Percentiles rank a stretch among this genome's conserved stretches.
These are phyloP conservation scores for Triticum aestivum DNA, from an alignment of 176 grass and related monocot species.

Conservation along the genomic window IWGSC_CS_RefSeq_v2.1 NC_057806.1:624413565-624414064, in stretches of 20 bases:
- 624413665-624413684: slow-evolving; percentile 39
- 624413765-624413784: slow-evolving; percentile 12
- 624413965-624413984: slow-evolving; percentile 9
- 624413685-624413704: slow-evolving; percentile 72
- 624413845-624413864: not conserved
- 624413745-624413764: slow-evolving; percentile 98
- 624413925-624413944: slow-evolving; percentile 12
- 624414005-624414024: slow-evolving; percentile 12
- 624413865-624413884: not conserved
- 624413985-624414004: slow-evolving; percentile 12
- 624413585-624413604: slow-evolving; percentile 51
- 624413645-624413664: slow-evolving; percentile 54
- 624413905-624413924: not conserved
- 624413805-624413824: not conserved
- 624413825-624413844: slow-evolving; percentile 6
- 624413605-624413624: slow-evolving; percentile 66
- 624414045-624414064: slow-evolving; percentile 34
- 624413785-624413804: not conserved
- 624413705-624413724: slow-evolving; percentile 95
- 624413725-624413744: slow-evolving; percentile 81
- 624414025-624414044: not conserved
- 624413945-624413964: slow-evolving; percentile 10
- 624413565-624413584: slow-evolving; percentile 73
- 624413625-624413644: slow-evolving; percentile 59
- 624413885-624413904: slow-evolving; percentile 18